phyloP scores from a whole-genome alignment of 805 yeast genomes.

The Debaryomyces castellii region DNA sequence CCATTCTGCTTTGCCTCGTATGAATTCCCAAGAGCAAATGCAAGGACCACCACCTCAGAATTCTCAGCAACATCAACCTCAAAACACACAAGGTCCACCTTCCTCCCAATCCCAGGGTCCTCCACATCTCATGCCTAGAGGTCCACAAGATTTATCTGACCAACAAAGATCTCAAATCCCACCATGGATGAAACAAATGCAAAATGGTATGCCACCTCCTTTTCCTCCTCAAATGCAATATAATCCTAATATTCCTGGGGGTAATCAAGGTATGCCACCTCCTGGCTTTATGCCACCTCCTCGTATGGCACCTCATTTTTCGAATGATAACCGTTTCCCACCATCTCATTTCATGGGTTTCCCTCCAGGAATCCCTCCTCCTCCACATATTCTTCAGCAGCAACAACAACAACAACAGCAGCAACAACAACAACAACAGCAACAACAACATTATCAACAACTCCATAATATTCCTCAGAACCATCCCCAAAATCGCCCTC shows the following conservation, averaged over 20 bases:
- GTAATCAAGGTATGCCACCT: constrained; percentile 8
- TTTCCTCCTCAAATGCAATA: constrained; percentile 13
- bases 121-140: constrained; percentile 10
- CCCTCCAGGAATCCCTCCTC: constrained; percentile 15
- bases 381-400: constrained; percentile 8
- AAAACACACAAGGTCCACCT: constrained; percentile 3
- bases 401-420: constrained; percentile 13
- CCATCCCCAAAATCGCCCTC: constrained; percentile 4
- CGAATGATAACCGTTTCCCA: constrained; percentile 9
- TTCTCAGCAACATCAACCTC: constrained; percentile 24
- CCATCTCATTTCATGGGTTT: constrained; percentile 13
- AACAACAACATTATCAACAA: constrained; percentile 3
- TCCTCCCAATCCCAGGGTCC: neutral
- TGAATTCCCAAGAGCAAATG: neutral
- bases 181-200: constrained; percentile 24
- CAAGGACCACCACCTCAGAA: neutral
- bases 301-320: constrained; percentile 20
- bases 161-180: constrained; percentile 18
- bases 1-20: neutral
- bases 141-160: constrained; percentile 9
- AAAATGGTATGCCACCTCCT: constrained; percentile 10
- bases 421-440: constrained; percentile 15
- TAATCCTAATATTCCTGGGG: constrained; percentile 5
- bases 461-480: constrained; percentile 15
- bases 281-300: constrained; percentile 11